Evolutionary conservation across 306 rosid species (phyloP).

Genomic region (Lotus japonicus): DNA sequence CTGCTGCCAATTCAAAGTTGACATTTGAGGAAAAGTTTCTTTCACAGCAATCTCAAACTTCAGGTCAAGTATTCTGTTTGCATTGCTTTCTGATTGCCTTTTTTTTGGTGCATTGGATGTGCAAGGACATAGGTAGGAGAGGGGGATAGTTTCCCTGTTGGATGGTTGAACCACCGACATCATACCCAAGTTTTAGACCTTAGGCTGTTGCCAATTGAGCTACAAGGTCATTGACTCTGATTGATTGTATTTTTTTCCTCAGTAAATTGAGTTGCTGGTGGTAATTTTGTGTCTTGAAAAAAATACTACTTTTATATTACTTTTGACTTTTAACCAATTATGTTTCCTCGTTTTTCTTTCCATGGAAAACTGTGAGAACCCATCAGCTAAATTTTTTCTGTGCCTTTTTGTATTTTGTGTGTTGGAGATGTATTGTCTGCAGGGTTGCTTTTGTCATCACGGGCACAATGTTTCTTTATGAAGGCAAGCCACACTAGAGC

Average conservation of each 20-base stretch:
- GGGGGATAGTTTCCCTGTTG: background rate
- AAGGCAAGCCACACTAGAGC: background rate
- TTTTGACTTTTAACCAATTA: background rate
- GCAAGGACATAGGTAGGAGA: background rate
- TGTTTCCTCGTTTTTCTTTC: background rate
- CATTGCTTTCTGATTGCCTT: background rate
- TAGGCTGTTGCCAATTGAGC: background rate
- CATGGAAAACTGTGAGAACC: background rate
- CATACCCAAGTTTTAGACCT: background rate
- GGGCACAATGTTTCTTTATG: background rate
- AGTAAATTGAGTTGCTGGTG: background rate
- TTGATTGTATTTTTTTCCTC: background rate
- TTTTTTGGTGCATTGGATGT: background rate
- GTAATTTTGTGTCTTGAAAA: background rate
- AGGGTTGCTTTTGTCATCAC: background rate
- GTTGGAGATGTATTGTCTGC: background rate
- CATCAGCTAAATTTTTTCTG: background rate
- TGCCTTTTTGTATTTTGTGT: background rate
- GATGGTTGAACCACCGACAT: background rate
- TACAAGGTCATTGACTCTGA: background rate
- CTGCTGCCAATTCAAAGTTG: conserved; percentile 55
- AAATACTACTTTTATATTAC: background rate
- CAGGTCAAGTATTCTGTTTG: conserved; percentile 50
- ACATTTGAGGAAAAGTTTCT: conserved; percentile 91
- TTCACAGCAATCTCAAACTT: conserved; percentile 91